A percentile compares a stretch with the other conserved stretches of the same genome.
These are phyloP conservation scores for Pugionium cornutum DNA, from an alignment of 345 rosid genomes.

Conservation along the genomic window DNA sequence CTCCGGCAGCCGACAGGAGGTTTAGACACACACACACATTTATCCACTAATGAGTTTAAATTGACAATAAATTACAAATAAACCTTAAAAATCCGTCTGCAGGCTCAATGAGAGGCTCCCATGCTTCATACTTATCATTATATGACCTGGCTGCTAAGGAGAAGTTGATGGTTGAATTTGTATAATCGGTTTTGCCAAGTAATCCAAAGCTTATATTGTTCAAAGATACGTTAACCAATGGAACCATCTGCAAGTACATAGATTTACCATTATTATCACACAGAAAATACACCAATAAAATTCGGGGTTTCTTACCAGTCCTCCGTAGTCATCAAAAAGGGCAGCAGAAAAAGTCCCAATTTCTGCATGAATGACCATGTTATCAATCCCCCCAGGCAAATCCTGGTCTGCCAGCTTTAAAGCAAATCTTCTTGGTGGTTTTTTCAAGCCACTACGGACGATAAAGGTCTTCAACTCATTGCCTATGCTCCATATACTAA, in stretches of 20 bases:
- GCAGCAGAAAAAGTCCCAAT: slow-evolving; percentile 82
- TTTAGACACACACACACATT: slow-evolving; percentile 11
- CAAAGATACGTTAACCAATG: slow-evolving; percentile 77
- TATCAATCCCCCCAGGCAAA: slow-evolving; percentile 64
- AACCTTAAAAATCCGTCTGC: slow-evolving; percentile 83
- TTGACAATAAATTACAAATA: background rate
- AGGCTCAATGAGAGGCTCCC: slow-evolving; percentile 97
- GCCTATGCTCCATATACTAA: slow-evolving; percentile 85
- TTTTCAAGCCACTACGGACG: slow-evolving; percentile 75
- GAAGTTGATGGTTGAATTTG: slow-evolving; percentile 71
- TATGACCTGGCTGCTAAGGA: slow-evolving; percentile 87
- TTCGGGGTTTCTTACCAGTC: slow-evolving; percentile 67
- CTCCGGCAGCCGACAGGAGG: background rate
- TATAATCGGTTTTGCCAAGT: slow-evolving; percentile 67
- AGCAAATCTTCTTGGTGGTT: slow-evolving; percentile 94
- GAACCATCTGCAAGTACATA: slow-evolving; percentile 78
- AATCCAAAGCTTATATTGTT: slow-evolving; percentile 68
- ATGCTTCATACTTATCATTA: slow-evolving; percentile 85
- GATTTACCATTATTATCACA: slow-evolving; percentile 24
- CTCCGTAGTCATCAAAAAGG: slow-evolving; percentile 94
- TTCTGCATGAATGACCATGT: slow-evolving; percentile 69
- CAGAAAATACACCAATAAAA: slow-evolving; percentile 3
- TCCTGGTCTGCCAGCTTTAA: slow-evolving; percentile 74
- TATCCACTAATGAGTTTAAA: slow-evolving; percentile 2
- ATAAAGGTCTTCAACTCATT: slow-evolving; percentile 80